Conservation (phyloP, 1,284 basidiomycete genomes). For the Boletus albobrunnescens region DNA sequence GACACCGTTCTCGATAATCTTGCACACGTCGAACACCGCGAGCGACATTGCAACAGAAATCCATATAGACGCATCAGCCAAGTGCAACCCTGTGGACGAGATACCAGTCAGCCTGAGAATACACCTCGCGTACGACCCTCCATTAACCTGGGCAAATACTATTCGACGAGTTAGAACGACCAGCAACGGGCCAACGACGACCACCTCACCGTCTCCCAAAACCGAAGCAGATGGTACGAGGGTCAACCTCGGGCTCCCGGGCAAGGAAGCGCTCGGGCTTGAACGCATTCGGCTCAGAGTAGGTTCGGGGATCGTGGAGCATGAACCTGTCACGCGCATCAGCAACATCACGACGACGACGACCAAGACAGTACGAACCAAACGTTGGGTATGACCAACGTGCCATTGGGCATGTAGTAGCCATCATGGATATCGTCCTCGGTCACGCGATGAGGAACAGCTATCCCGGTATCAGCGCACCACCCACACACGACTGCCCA, state of each 20-base stretch:
- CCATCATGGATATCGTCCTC: constrained; percentile 47
- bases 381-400: constrained; percentile 37
- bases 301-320: constrained; percentile 37
- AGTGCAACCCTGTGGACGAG: constrained; percentile 40
- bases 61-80: constrained; percentile 57
- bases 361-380: constrained; percentile 25
- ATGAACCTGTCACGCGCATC: constrained; percentile 46
- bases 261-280: constrained; percentile 39
- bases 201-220: constrained; percentile 53
- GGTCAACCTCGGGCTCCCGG: constrained; percentile 45
- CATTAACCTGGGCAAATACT: constrained; percentile 54
- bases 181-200: not conserved
- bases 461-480: constrained; percentile 30
- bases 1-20: constrained; percentile 32
- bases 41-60: constrained; percentile 52
- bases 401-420: constrained; percentile 40
- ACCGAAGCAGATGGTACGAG: constrained; percentile 52
- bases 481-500: constrained; percentile 2
- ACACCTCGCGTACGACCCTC: not conserved
- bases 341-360: not conserved
- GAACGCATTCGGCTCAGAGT: constrained; percentile 35
- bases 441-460: constrained; percentile 49
- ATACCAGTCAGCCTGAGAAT: constrained; percentile 3
- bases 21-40: constrained; percentile 44
- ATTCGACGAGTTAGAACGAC: constrained; percentile 7